These are phyloP conservation scores for Casuarina cunninghamiana DNA, from an alignment of 306 rosid genomes.

Conservation along the genomic window DNA sequence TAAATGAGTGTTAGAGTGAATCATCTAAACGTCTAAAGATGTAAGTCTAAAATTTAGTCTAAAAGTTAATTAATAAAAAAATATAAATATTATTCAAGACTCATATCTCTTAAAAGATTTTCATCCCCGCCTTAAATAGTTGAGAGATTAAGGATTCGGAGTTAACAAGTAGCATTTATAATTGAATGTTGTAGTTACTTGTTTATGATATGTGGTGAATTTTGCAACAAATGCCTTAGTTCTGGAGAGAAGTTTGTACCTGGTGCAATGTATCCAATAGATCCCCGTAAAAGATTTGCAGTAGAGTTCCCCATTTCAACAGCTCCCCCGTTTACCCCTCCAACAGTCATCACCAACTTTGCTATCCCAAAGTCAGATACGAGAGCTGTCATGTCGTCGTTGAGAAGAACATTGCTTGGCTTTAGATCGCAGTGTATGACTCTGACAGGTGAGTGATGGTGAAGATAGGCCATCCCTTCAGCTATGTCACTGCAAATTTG, in stretches of 20 bases:
- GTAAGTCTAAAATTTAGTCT: too few species aligned
- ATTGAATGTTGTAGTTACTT: too few species aligned
- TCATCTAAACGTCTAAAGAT: too few species aligned
- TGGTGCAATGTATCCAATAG: slow-evolving; percentile 75
- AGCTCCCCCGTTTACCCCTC: slow-evolving; percentile 46
- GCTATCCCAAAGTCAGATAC: slow-evolving; percentile 78
- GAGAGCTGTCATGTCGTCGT: slow-evolving; percentile 72
- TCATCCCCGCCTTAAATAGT: too few species aligned
- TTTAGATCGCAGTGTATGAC: slow-evolving; percentile 78
- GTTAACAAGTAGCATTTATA: too few species aligned
- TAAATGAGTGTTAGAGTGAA: too few species aligned
- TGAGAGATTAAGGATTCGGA: too few species aligned
- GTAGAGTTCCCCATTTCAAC: slow-evolving; percentile 62
- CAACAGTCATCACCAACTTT: slow-evolving; percentile 51
- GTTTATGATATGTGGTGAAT: too few species aligned
- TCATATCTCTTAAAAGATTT: too few species aligned
- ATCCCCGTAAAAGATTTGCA: slow-evolving; percentile 55
- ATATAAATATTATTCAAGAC: too few species aligned
- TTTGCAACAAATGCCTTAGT: too few species aligned
- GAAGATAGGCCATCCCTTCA: slow-evolving; percentile 82
- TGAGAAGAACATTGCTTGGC: slow-evolving; percentile 71
- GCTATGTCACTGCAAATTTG: slow-evolving; percentile 74
- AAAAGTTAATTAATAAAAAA: too few species aligned
- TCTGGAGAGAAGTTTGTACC: slow-evolving; percentile 31
- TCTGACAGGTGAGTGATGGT: slow-evolving; percentile 69